These are phyloP conservation scores for Phytophthora uliginosa DNA, from an alignment of 352 stramenopile species.

Conservation along the genomic window DNA sequence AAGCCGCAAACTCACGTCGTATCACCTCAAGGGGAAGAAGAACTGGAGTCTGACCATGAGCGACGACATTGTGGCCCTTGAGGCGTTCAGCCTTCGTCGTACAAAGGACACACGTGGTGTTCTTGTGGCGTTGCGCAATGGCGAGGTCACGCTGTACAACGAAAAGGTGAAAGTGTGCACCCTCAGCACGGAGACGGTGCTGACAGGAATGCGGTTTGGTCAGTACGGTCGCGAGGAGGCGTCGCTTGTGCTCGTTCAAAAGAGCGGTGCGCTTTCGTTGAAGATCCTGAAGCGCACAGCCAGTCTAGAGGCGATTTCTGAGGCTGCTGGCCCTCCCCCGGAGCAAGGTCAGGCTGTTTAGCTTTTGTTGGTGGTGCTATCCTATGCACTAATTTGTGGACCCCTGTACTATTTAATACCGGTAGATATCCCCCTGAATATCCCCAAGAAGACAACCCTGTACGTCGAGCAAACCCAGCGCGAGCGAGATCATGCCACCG, in stretches of 20 bases:
- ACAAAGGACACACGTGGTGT: slow-evolving; percentile 85
- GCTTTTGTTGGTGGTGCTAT: neutral
- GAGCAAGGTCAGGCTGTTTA: slow-evolving; percentile 72
- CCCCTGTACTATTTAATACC: neutral
- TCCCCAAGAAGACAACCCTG: slow-evolving; percentile 96
- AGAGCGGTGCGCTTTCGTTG: slow-evolving; percentile 82
- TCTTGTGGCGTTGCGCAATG: slow-evolving; percentile 87
- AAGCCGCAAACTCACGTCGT: slow-evolving; percentile 90
- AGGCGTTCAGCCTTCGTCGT: slow-evolving; percentile 74
- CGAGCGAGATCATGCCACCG: slow-evolving; percentile 89
- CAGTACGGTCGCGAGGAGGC: slow-evolving; percentile 91
- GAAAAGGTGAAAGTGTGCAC: slow-evolving; percentile 89
- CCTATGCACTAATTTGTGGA: neutral
- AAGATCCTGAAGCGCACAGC: slow-evolving; percentile 93
- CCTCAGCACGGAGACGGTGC: slow-evolving; percentile 64
- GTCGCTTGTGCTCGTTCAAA: slow-evolving; percentile 84
- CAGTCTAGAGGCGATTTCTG: slow-evolving; percentile 79
- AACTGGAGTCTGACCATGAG: slow-evolving; percentile 91
- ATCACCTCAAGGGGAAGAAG: slow-evolving; percentile 93
- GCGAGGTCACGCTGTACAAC: slow-evolving; percentile 91
- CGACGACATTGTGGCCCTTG: slow-evolving; percentile 86
- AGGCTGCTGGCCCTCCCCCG: slow-evolving; percentile 76
- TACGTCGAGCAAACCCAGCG: slow-evolving; percentile 95
- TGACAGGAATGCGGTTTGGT: slow-evolving; percentile 89
- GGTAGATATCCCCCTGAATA: slow-evolving; percentile 91